Base-by-base conservation (phyloP, 208 protist species). In the Acanthamoeba sp. region DNA sequence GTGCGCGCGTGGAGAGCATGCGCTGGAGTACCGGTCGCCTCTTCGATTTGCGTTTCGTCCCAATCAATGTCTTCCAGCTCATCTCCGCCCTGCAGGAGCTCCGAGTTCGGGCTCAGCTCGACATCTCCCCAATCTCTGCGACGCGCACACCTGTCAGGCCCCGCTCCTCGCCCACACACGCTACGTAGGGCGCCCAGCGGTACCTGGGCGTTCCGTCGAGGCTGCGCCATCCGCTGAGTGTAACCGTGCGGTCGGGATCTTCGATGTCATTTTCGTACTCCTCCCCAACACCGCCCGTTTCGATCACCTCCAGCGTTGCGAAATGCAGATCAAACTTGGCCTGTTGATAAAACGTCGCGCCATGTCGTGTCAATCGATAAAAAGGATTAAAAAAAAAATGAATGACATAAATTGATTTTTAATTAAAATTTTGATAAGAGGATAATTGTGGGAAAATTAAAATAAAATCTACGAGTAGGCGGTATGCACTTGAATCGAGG, bases 1-100 rank as follows among this genome's bases (percentile, higher is more conserved):
- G n/a, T n/a, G n/a, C n/a, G n/a, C n/a, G n/a, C n/a, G n/a, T n/a
- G n/a, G n/a, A n/a, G n/a, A n/a, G n/a, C n/a, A n/a, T n/a, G n/a
- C n/a, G n/a, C n/a, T n/a, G n/a, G n/a, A n/a, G n/a, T n/a, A n/a
- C 73, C 73, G 20, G 62, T 71, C 27, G 62, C 62, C 29, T 71
- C 62, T 34, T 71, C 62, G 27, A 71, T 34, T 27, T 7, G 29
- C 62, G 62, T 71, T 6, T 71, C 27, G 62, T 71, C 62, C 62
- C 62, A 71, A 22, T 71, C 62, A 27, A 71, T 71, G 22, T 71
- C 62, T 22, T 71, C 62, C 6, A 71, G 27, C 20, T 71, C 20
- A 12, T 71, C 62, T 27, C 27, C 62, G 62, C 62, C 62, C 62
- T 71, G 62, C 14, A 71, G 22, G 14, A 71, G 29, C 62, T 71